Conservation (phyloP, 257 asterid genomes). For the Parsonsia alboflavescens region DNA sequence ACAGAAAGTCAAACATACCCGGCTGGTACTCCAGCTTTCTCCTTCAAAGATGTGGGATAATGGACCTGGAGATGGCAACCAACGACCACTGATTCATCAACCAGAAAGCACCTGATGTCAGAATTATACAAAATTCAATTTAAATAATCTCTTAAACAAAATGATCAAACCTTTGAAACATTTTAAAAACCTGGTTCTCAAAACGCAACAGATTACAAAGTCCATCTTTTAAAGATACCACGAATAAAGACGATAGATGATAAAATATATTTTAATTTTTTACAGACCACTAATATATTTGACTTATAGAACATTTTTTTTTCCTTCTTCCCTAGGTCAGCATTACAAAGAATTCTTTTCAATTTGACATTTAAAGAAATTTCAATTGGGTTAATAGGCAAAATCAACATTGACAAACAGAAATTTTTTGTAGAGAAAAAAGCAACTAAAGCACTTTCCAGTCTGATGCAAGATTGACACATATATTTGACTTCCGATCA, state of each 20-base stretch:
- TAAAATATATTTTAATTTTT: not conserved
- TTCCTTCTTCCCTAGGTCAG: not conserved
- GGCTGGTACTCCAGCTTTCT: constrained; percentile 64
- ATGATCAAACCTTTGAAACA: constrained; percentile 3
- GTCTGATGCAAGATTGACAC: not conserved
- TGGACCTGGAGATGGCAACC: constrained; percentile 70
- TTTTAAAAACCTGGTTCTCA: not conserved
- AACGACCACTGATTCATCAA: constrained; percentile 98
- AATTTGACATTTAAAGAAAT: not conserved
- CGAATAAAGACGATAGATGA: not conserved
- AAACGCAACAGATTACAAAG: not conserved
- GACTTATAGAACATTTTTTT: not conserved
- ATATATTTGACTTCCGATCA: constrained; percentile 3
- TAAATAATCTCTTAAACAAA: constrained; percentile 35
- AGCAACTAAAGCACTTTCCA: not conserved
- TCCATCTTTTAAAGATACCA: not conserved
- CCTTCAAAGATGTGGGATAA: constrained; percentile 52
- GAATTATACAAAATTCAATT: constrained; percentile 54
- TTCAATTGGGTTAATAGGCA: not conserved
- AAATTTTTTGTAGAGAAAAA: not conserved
- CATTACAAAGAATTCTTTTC: not conserved
- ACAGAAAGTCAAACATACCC: constrained; percentile 43
- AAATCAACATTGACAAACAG: not conserved
- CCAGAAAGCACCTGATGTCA: constrained; percentile 96
- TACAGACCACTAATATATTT: not conserved